Conservation (phyloP, 306 rosid genomes). For the Albizia julibrissin region DNA sequence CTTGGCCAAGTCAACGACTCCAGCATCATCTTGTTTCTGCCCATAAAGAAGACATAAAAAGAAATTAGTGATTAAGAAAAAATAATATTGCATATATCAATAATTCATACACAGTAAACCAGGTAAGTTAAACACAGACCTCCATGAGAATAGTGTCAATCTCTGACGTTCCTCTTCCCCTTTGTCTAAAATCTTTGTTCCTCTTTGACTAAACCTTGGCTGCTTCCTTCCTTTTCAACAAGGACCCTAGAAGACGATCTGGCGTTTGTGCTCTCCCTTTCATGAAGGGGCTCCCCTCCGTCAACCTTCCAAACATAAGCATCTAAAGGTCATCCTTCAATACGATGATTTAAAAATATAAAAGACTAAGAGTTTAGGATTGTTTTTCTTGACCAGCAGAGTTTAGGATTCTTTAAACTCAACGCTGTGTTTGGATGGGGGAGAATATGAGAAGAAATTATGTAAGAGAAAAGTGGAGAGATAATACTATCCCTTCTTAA, state of each 20-base stretch:
- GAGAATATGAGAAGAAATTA: too few species aligned
- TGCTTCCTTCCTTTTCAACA: background rate
- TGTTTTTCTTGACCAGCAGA: too few species aligned
- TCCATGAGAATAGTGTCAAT: constrained; percentile 18
- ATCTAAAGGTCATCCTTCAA: background rate
- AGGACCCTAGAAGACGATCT: background rate
- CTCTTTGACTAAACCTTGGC: background rate
- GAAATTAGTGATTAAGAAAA: background rate
- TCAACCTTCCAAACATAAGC: background rate
- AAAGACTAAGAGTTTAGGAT: background rate
- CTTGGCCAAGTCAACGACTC: constrained; percentile 58
- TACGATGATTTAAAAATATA: background rate
- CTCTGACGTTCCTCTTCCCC: background rate
- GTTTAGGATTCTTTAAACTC: too few species aligned
- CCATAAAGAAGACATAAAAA: constrained; percentile 21
- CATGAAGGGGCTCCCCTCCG: background rate
- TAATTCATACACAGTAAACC: background rate
- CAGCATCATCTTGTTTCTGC: constrained; percentile 51
- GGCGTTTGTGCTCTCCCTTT: background rate
- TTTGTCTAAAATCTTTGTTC: background rate
- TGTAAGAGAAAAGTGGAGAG: too few species aligned
- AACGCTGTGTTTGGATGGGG: too few species aligned
- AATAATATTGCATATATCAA: background rate
- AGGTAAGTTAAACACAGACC: constrained; percentile 26
- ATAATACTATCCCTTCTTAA: too few species aligned